A percentile compares a stretch with the other conserved stretches of the same genome.
These are phyloP conservation scores for Lentinus brumalis DNA, from an alignment of 768 basidiomycete species.

Conservation along the genomic window DNA sequence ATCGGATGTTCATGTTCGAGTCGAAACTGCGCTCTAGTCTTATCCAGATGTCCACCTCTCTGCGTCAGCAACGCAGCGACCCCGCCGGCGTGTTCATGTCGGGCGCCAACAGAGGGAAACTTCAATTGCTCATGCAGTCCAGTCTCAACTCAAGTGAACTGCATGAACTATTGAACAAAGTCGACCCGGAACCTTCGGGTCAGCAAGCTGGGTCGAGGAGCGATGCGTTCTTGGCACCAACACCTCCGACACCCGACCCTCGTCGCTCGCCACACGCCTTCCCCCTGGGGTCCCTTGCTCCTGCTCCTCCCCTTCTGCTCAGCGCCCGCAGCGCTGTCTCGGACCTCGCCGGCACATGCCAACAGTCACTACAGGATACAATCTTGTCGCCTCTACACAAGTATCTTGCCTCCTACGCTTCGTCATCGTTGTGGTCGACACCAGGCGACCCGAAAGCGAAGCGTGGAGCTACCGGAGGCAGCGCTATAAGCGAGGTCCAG, in stretches of 20 bases:
- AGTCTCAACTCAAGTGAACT: constrained; percentile 81
- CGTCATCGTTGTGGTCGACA: constrained; percentile 66
- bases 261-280: constrained; percentile 27
- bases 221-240: constrained; percentile 21
- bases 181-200: constrained; percentile 43
- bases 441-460: constrained; percentile 48
- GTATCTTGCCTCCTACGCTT: constrained; percentile 72
- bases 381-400: constrained; percentile 82
- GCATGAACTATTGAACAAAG: constrained; percentile 55
- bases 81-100: constrained; percentile 48
- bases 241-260: constrained; percentile 30
- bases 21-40: constrained; percentile 61
- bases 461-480: constrained; percentile 44
- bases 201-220: constrained; percentile 14
- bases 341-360: constrained; percentile 70
- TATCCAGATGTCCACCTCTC: constrained; percentile 56
- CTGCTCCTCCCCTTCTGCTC: constrained; percentile 48
- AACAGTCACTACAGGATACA: constrained; percentile 75
- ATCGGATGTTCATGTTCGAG: constrained; percentile 72
- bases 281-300: not conserved
- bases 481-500: constrained; percentile 49
- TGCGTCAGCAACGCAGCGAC: constrained; percentile 59
- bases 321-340: constrained; percentile 58
- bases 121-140: constrained; percentile 80
- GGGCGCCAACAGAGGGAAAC: constrained; percentile 64